Conservation (phyloP, 2,329 filamentous ascomycete species). For the Monosporascus sp. region DNA sequence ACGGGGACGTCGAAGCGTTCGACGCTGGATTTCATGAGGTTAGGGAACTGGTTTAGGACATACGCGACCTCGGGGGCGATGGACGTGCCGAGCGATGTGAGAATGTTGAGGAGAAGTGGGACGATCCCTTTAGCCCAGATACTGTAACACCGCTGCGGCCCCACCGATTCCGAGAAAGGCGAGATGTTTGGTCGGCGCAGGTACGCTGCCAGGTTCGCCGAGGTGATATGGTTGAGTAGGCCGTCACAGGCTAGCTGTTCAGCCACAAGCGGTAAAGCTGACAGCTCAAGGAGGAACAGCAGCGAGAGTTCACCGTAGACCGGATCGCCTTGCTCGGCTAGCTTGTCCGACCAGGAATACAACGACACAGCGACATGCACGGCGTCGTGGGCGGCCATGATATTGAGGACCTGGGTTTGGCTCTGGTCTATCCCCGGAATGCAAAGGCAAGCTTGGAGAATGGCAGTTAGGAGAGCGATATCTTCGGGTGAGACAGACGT, state of each 20-base stretch:
- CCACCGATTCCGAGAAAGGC: conserved; percentile 69
- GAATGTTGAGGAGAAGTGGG: conserved; percentile 81
- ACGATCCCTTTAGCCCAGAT: conserved; percentile 89
- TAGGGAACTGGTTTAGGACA: conserved; percentile 85
- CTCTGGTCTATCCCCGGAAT: conserved; percentile 71
- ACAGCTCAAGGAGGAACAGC: conserved; percentile 82
- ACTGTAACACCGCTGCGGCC: conserved; percentile 69
- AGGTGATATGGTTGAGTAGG: conserved; percentile 71
- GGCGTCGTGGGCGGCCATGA: conserved; percentile 65
- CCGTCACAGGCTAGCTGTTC: conserved; percentile 88
- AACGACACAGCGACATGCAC: conserved; percentile 78
- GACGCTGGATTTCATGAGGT: conserved; percentile 67
- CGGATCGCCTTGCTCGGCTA: conserved; percentile 74
- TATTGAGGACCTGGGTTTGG: conserved; percentile 65
- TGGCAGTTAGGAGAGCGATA: conserved; percentile 78
- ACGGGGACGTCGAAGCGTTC: conserved; percentile 63
- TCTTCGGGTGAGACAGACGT: conserved; percentile 66
- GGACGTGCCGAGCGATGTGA: conserved; percentile 73
- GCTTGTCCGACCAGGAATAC: conserved; percentile 88
- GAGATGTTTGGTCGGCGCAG: conserved; percentile 68
- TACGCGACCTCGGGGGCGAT: conserved; percentile 79
- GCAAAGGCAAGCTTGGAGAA: conserved; percentile 77
- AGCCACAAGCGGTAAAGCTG: conserved; percentile 71
- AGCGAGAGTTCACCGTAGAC: conserved; percentile 91
- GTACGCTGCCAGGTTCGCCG: conserved; percentile 72